Percentiles rank a stretch among this genome's conserved stretches.
Conservation (phyloP, 169 alveolate species). For the Plasmodium billcollinsi region DNA sequence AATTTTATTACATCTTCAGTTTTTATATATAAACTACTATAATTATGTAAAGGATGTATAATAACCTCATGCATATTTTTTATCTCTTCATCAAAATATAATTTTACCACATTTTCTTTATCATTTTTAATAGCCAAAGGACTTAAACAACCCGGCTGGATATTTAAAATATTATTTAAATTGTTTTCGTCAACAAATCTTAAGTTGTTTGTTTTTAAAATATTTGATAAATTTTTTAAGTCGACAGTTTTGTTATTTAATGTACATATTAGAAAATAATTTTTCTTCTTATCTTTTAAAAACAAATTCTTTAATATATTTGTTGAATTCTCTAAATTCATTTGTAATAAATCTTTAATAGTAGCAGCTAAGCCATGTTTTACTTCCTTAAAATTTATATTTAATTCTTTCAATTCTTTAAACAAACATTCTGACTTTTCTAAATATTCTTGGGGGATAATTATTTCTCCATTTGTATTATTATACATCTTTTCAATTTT, state of each 20-base stretch:
- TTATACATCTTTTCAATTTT: constrained; percentile 19
- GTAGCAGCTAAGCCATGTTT: constrained; percentile 66
- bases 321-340: constrained; percentile 41
- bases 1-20: constrained; percentile 65
- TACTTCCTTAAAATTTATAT: constrained; percentile 69
- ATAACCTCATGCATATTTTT: constrained; percentile 72
- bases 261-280: constrained; percentile 78
- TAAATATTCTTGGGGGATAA: constrained; percentile 35
- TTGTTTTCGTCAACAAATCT: constrained; percentile 86
- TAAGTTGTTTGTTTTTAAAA: constrained; percentile 82
- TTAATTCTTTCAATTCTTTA: constrained; percentile 47
- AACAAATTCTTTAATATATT: constrained; percentile 77
- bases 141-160: constrained; percentile 84
- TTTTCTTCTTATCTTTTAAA: constrained; percentile 81
- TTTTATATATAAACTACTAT: constrained; percentile 74
- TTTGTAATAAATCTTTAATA: constrained; percentile 73
- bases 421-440: constrained; percentile 32
- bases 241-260: constrained; percentile 78
- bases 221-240: constrained; percentile 79
- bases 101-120: constrained; percentile 57
- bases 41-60: constrained; percentile 77
- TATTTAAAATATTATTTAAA: constrained; percentile 80
- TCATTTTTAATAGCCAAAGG: constrained; percentile 88
- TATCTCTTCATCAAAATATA: constrained; percentile 68
- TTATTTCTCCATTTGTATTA: constrained; percentile 20